Evolutionary conservation across 1,284 basidiomycete genomes (phyloP), one percentile per base, ranked within the genome.

Genomic region (Ceratorhiza oryzae-sativae): DNA sequence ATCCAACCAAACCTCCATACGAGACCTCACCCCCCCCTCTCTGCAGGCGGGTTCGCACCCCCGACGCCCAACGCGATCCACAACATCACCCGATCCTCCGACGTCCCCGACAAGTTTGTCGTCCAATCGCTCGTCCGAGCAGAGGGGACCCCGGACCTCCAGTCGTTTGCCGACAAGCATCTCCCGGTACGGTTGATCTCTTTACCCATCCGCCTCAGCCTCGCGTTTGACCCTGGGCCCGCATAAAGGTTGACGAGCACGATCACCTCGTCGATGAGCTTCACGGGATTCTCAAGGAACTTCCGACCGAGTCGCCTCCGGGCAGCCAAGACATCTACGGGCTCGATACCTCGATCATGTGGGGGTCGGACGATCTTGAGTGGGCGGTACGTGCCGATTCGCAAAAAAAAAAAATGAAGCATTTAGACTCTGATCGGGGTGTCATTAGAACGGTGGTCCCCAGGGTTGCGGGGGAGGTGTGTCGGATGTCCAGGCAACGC

Each of bases 281-380:
- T 20, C 80, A 88, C 56, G 62, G 30, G 3, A 88, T 91, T 78
- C 79, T 92, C 61, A 86, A 86, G 77, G 74, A 76, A 1, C 76
- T 90, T 71, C 86, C 88, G 45, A 84, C 80, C 1, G 90, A 91
- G 78, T 76, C 79, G 1, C 88, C 87, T 1, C 84, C 85, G 0
- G 88, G 88, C 1, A 86, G 84, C 71, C 79, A 88, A 76, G 90
- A 92, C 76, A 87, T 91, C 71, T 92, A 92, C 76, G 87, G 87
- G 0, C 72, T 87, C 74, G 84, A 91, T 77, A 89, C 84, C 15
- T 86, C 87, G 77, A 91, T 92, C 75, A 80, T 84, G 9, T 90
- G 85, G 81, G 84, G 84, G 9, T 85, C 84, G 70, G 85, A 85
- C 0, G 86, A 86, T 74, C 77, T 90, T 23, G 73, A 81, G 78